Conservation (phyloP, 2,329 filamentous ascomycete genomes). For the Trichoderma gracile region DNA sequence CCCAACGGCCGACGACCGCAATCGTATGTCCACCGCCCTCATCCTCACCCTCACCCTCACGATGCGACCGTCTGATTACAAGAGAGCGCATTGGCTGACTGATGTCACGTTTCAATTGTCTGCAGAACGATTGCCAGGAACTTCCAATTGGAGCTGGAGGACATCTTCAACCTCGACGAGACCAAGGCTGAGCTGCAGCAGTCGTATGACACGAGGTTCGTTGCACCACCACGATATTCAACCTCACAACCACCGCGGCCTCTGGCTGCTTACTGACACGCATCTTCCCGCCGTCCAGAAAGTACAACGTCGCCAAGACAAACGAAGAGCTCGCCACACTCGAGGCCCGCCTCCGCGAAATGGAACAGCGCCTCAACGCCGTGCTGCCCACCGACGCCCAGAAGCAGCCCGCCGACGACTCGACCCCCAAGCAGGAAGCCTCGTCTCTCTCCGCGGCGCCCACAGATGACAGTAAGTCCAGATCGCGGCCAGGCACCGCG, state of each 20-base stretch:
- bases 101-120: not conserved
- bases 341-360: conserved; percentile 79
- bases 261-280: not conserved
- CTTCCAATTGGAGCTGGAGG: conserved; percentile 83
- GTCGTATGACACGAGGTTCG: conserved; percentile 80
- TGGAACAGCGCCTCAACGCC: conserved; percentile 72
- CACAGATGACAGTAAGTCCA: conserved; percentile 40
- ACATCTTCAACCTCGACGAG: conserved; percentile 85
- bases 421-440: conserved; percentile 23
- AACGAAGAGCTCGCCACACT: conserved; percentile 81
- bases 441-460: conserved; percentile 28
- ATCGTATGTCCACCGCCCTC: conserved; percentile 64
- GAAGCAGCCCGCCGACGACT: conserved; percentile 17
- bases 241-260: not conserved
- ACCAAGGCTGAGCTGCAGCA: conserved; percentile 72
- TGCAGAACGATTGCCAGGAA: conserved; percentile 80
- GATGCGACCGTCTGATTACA: not conserved
- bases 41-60: not conserved
- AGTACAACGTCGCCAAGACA: conserved; percentile 73
- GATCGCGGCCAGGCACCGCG: conserved; percentile 57
- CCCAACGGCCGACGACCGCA: conserved; percentile 75
- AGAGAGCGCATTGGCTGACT: not conserved
- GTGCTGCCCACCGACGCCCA: conserved; percentile 29
- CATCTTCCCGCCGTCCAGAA: conserved; percentile 53
- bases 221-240: conserved; percentile 26